Base-by-base conservation (phyloP, 345 rosid genomes). In the Xanthoceras sorbifolium region DNA sequence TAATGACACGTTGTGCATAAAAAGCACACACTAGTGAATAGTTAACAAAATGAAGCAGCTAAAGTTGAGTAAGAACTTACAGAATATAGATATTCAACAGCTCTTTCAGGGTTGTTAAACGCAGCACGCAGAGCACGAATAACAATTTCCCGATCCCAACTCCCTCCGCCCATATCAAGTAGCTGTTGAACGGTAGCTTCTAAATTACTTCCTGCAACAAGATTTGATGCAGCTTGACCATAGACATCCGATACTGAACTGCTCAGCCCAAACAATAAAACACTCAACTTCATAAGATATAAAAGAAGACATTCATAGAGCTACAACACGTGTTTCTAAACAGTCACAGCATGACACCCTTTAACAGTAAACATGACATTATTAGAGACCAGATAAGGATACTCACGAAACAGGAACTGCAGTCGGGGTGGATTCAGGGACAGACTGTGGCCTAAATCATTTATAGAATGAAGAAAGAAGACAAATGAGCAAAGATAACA, bases 21-120 rank as follows among this genome's bases (percentile, higher is more conserved):
- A 2, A 60, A 25, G 54, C 26, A 38, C 61, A 12, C 8, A 10
- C 29, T 23, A 31, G 36, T 9, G 54, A 36, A 28, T 64, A 23
- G 26, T 54, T 59, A 62, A 52, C 55, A 48, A 46, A 34, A 61
- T 15, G 28, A 40, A 64, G 32, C 60, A 68, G 17, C 42, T 26
- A 59, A 50, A 71, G 42, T 25, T 61, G 17, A 74, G 22, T 68
- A 71, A 29, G 29, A 28, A 71, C 88, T 57, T 64, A 87, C 92
- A 67, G 92, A 84, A 73, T 87, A 89, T 63, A 89, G 79, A 69
- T 89, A 89, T 81, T 89, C 92, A 71, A 89, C 89, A 67, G 92
- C 92, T 70, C 92, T 84, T 81, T 87, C 90, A 1, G 92, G 92
- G 66, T 89, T 87, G 83, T 87, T 89, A 78, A n/a, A 89, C 63